These are phyloP conservation scores for Fusarium buxicola DNA, from an alignment of 2,329 filamentous ascomycete species.

Conservation along the genomic window DNA sequence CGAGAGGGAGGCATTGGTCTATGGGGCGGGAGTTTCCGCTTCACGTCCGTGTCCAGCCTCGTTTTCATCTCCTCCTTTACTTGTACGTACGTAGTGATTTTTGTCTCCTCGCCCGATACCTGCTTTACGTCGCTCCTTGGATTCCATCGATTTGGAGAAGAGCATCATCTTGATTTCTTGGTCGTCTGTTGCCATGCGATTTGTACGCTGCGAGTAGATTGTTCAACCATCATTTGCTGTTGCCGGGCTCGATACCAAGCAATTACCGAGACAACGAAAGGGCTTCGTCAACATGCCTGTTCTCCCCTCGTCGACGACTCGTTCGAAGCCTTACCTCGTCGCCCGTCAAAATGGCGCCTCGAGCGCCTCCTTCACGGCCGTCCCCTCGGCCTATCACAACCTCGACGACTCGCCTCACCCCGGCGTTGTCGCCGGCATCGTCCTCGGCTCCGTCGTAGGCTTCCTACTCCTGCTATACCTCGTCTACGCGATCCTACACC, in stretches of 20 bases:
- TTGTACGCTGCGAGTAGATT: neutral
- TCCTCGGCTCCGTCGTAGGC: conserved; percentile 59
- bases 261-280: neutral
- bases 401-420: conserved; percentile 56
- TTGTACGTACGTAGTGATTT: neutral
- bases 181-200: neutral
- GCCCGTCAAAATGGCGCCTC: conserved; percentile 38
- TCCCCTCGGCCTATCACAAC: conserved; percentile 52
- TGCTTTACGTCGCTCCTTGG: too few species aligned
- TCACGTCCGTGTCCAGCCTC: conserved; percentile 6
- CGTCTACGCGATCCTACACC: conserved; percentile 62
- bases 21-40: neutral
- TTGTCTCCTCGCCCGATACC: too few species aligned
- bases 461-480: conserved; percentile 66
- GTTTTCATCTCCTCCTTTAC: neutral
- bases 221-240: neutral
- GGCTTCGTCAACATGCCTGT: conserved; percentile 23
- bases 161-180: neutral
- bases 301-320: conserved; percentile 31
- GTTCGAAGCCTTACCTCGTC: conserved; percentile 28
- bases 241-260: neutral
- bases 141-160: too few species aligned
- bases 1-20: neutral
- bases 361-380: conserved; percentile 43
- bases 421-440: conserved; percentile 57